These are phyloP conservation scores for Schizothecium vesticola DNA, from an alignment of 495 filamentous ascomycete genomes.

Conservation along the genomic window DNA sequence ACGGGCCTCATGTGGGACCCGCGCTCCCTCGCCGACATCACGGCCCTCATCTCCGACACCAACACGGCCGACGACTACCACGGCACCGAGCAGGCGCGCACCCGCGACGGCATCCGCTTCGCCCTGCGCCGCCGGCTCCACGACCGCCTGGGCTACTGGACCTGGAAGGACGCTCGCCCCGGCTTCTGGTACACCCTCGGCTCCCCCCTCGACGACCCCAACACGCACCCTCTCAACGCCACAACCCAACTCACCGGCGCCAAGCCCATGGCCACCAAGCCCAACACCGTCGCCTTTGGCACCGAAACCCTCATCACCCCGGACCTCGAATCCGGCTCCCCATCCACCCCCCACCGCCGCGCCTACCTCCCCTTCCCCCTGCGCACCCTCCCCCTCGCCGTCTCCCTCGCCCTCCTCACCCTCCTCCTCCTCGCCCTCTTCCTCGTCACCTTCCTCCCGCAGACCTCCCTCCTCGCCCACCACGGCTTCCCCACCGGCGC, in stretches of 20 bases:
- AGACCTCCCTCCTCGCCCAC: constrained; percentile 47
- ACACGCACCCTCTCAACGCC: constrained; percentile 13
- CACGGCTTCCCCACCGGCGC: constrained; percentile 66
- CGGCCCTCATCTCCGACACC: constrained; percentile 68
- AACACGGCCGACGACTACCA: constrained; percentile 66
- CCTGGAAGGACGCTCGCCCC: constrained; percentile 43
- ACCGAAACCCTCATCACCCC: not conserved
- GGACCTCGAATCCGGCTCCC: constrained; percentile 37
- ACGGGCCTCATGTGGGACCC: constrained; percentile 85
- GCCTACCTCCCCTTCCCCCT: constrained; percentile 78
- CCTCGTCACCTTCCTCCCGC: constrained; percentile 66
- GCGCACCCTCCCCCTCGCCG: constrained; percentile 54
- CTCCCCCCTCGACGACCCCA: constrained; percentile 29
- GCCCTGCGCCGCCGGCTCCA: constrained; percentile 45
- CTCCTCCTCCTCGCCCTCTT: constrained; percentile 68
- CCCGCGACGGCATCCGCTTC: constrained; percentile 42
- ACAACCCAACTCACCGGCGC: constrained; percentile 24
- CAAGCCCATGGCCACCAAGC: constrained; percentile 32
- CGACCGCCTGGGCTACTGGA: constrained; percentile 81
- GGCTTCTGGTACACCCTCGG: constrained; percentile 43
- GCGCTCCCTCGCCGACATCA: constrained; percentile 70
- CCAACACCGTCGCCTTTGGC: not conserved
- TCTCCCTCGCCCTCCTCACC: constrained; percentile 57
- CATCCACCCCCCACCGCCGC: constrained; percentile 40
- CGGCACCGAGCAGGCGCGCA: constrained; percentile 52